Base-by-base conservation (phyloP, 1,284 basidiomycete species). In the Erythrobasidium hasegawianum region DNA sequence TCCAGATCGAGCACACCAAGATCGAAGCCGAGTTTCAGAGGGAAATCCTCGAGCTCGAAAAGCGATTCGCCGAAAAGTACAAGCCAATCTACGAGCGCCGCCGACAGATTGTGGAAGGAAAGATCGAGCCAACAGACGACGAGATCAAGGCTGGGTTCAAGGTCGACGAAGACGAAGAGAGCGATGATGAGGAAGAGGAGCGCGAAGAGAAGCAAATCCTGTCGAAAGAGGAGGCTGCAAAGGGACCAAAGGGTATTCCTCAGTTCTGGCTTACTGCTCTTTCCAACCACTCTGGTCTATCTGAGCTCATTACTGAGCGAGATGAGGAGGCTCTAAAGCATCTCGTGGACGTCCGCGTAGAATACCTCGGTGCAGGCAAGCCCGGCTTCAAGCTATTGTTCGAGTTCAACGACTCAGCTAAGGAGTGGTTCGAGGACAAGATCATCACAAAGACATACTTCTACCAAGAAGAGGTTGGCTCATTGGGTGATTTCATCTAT, bases 191-290 rank as follows among this genome's bases (percentile, higher is more conserved):
- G 26, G 80, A 81, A 16, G 79, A 80, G 29, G 75, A 77, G 33
- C 79, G 76, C 27, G 77, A 75, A 45, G 75, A 76, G 38, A 71
- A 71, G 9, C 67, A 69, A 45, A 58, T 71, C 47, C 69, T 71
- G 33, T 69, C 72, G 41, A 74, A 59, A 69, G 71, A 50, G 67
- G 74, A 75, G 59, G 85, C 70, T 54, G 73, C 76, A 39, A 74
- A 75, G 20, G 76, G 76, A 33, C 71, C 78, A 62, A 79, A 82
- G 71, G 87, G 88, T 71, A 92, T 98, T 75, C 90, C 94, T 69
- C 88, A 96, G 76, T 97, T 97, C 83, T 98, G 95, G 95, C 86
- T 97, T 73, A 97, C 95, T 0, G 91, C 92, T 1, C 84, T 97
- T 71, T 87, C 90, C 74, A 97, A 96, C 80, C 91, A 97, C 78